These are phyloP conservation scores for Trapa bicornis DNA, from an alignment of 345 rosid genomes.

Conservation along the genomic window DNA sequence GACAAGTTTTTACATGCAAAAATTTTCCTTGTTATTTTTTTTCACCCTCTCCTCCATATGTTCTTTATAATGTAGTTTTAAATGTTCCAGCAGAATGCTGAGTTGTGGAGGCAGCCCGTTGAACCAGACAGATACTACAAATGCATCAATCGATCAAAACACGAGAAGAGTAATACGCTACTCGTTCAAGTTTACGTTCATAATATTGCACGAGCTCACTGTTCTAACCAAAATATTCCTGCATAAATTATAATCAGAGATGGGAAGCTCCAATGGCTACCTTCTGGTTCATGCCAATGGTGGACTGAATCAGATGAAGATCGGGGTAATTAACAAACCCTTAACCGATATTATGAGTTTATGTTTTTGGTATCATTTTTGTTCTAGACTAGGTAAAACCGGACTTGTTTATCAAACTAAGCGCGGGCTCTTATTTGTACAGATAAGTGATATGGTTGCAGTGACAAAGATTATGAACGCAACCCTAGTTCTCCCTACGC, in stretches of 20 bases:
- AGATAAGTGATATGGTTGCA: slow-evolving; percentile 77
- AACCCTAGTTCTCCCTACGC: slow-evolving; percentile 48
- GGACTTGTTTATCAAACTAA: background rate
- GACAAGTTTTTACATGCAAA: background rate
- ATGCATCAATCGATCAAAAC: slow-evolving; percentile 32
- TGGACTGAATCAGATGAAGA: slow-evolving; percentile 84
- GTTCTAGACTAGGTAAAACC: no score
- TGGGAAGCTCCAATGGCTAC: slow-evolving; percentile 32
- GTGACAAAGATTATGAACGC: slow-evolving; percentile 65
- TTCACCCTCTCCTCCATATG: background rate
- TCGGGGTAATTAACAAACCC: slow-evolving; percentile 30
- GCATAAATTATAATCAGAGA: background rate
- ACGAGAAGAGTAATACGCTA: slow-evolving; percentile 24
- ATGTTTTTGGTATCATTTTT: no score
- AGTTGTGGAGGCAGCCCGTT: slow-evolving; percentile 43
- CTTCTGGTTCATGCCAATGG: slow-evolving; percentile 66
- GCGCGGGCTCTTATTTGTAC: background rate
- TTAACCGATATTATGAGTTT: no score
- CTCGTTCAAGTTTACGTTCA: no score
- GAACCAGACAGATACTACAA: slow-evolving; percentile 22
- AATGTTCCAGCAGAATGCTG: slow-evolving; percentile 21
- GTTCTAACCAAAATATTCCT: no score
- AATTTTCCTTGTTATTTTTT: background rate
- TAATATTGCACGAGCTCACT: background rate
- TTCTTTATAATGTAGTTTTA: background rate